Evolutionary conservation across 768 basidiomycete species (phyloP).

Genomic region (Hydnomerulius pinastri): DNA sequence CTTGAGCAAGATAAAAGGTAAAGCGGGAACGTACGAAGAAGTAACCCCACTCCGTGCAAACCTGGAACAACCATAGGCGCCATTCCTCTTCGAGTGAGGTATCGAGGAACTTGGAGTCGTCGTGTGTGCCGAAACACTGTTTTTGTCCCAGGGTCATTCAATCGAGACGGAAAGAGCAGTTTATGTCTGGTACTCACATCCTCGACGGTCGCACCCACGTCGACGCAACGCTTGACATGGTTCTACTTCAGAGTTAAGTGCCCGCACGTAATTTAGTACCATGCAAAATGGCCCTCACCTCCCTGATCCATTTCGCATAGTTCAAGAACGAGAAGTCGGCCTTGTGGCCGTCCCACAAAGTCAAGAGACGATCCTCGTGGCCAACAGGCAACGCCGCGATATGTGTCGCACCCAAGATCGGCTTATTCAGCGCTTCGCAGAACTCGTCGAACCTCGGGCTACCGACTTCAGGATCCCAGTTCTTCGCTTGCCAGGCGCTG

Average conservation of each 20-base stretch:
- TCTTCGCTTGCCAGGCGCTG: slow-evolving; percentile 77
- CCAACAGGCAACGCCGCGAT: slow-evolving; percentile 47
- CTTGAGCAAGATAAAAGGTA: neutral
- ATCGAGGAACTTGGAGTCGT: slow-evolving; percentile 64
- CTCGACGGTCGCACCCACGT: slow-evolving; percentile 43
- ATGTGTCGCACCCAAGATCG: slow-evolving; percentile 34
- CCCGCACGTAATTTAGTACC: neutral
- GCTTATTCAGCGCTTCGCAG: slow-evolving; percentile 56
- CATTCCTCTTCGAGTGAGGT: slow-evolving; percentile 71
- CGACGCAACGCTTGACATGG: slow-evolving; percentile 58
- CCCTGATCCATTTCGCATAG: slow-evolving; percentile 77
- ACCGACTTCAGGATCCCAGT: slow-evolving; percentile 79
- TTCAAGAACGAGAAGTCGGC: slow-evolving; percentile 65
- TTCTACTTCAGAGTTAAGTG: slow-evolving; percentile 37
- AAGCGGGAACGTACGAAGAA: slow-evolving; percentile 63
- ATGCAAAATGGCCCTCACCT: slow-evolving; percentile 41
- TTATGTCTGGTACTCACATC: slow-evolving; percentile 39
- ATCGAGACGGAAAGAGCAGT: neutral
- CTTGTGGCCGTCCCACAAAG: slow-evolving; percentile 45
- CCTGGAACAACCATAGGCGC: slow-evolving; percentile 89
- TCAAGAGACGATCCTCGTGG: slow-evolving; percentile 49
- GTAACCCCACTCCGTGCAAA: slow-evolving; percentile 96
- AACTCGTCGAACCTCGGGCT: slow-evolving; percentile 69
- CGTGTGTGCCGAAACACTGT: slow-evolving; percentile 86
- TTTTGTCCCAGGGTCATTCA: neutral